phyloP scores from a whole-genome alignment of 2,329 filamentous ascomycete species.

The Mariannaea elegans region DNA sequence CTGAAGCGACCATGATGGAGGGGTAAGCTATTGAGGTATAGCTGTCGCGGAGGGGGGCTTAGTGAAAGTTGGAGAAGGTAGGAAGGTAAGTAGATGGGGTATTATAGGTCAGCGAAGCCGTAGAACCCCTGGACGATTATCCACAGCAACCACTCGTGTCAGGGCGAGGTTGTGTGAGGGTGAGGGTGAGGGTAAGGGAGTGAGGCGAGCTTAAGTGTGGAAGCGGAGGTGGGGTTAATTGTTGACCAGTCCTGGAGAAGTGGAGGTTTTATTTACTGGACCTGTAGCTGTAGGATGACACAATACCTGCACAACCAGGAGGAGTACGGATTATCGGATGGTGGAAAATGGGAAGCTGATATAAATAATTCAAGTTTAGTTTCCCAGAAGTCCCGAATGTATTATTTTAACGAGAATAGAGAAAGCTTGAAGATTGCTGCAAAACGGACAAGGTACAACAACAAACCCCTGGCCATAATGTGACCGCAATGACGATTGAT shows the following conservation, averaged over 20 bases:
- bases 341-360: too few relatives aligned
- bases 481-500: too few relatives aligned
- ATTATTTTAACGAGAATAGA: too few relatives aligned
- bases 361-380: neutral
- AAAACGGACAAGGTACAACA: too few relatives aligned
- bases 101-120: neutral
- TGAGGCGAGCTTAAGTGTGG: neutral
- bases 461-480: too few relatives aligned
- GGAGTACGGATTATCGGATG: neutral
- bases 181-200: neutral
- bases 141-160: conserved; percentile 7
- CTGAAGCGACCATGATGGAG: conserved; percentile 48
- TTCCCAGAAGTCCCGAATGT: too few relatives aligned
- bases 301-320: neutral
- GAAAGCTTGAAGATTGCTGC: too few relatives aligned
- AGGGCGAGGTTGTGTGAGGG: conserved; percentile 2
- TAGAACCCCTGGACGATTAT: neutral
- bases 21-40: neutral
- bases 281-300: conserved; percentile 14
- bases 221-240: conserved; percentile 10
- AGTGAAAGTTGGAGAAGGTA: neutral
- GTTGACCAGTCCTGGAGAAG: conserved; percentile 8
- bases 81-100: neutral
- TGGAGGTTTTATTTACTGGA: conserved; percentile 16
- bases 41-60: neutral